phyloP scores from a whole-genome alignment of 371 early-diverging fungal genomes.

The Chytridium lagenaria region DNA sequence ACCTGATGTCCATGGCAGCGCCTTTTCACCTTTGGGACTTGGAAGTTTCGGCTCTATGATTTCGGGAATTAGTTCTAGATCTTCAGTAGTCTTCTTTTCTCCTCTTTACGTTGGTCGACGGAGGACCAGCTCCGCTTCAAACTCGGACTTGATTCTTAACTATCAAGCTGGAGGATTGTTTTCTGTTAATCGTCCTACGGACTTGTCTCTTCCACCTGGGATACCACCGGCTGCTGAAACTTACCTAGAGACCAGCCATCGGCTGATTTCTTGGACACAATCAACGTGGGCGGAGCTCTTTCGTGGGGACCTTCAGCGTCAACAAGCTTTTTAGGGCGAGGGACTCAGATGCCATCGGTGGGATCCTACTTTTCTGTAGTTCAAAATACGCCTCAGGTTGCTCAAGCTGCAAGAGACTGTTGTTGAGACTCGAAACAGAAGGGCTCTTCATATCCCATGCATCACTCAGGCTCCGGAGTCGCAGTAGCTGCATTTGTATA shows the following conservation, averaged over 20 bases:
- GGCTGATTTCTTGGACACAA: background rate
- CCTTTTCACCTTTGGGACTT: background rate
- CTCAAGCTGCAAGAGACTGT: conserved; percentile 3
- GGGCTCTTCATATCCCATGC: background rate
- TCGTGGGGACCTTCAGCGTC: no score
- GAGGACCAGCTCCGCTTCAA: background rate
- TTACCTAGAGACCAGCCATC: background rate
- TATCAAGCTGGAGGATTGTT: no score
- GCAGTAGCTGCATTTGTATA: background rate
- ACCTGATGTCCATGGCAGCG: no score
- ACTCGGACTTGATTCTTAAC: no score
- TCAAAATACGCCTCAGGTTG: background rate
- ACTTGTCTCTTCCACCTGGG: background rate
- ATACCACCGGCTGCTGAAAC: conserved; percentile 12
- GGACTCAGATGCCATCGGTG: no score
- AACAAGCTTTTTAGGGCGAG: no score
- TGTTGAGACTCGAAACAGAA: background rate
- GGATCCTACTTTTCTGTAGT: background rate
- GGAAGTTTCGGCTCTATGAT: background rate
- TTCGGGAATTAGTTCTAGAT: background rate
- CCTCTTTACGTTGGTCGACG: background rate
- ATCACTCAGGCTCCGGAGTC: conserved; percentile 10
- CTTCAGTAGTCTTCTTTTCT: background rate
- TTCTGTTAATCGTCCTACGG: background rate
- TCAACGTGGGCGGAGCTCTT: background rate